These are phyloP conservation scores for Bondarzewia mesenterica DNA, from an alignment of 1,284 basidiomycete genomes.

Conservation along the genomic window DNA sequence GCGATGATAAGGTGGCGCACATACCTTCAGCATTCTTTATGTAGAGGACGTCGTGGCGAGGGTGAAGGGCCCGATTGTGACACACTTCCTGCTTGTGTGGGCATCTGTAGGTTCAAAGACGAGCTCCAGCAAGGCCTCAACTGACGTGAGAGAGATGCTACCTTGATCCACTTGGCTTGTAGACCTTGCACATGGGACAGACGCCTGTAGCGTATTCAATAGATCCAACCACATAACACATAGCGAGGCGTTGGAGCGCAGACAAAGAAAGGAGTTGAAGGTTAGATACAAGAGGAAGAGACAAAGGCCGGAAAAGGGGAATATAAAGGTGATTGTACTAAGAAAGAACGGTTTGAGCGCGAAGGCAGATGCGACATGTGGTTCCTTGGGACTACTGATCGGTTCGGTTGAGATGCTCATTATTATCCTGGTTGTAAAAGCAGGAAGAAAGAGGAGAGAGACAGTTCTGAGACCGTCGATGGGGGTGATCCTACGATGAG, in stretches of 20 bases:
- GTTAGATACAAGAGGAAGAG: slow-evolving; percentile 15
- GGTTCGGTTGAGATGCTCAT: slow-evolving; percentile 20
- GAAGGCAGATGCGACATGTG: slow-evolving; percentile 37
- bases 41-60: slow-evolving; percentile 64
- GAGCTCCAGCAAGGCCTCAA: slow-evolving; percentile 10
- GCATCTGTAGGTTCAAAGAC: slow-evolving; percentile 37
- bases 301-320: slow-evolving; percentile 29
- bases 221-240: slow-evolving; percentile 68
- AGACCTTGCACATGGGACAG: slow-evolving; percentile 80
- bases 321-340: slow-evolving; percentile 37
- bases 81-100: slow-evolving; percentile 69
- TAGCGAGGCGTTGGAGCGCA: slow-evolving; percentile 26
- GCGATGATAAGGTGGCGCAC: slow-evolving; percentile 16
- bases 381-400: slow-evolving; percentile 38
- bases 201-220: slow-evolving; percentile 53
- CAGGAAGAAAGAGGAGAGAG: background rate
- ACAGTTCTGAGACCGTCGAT: background rate
- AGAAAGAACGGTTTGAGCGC: slow-evolving; percentile 25
- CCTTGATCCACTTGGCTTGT: slow-evolving; percentile 52
- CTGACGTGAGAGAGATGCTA: slow-evolving; percentile 18
- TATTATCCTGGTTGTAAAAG: no score
- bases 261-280: background rate
- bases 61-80: slow-evolving; percentile 61
- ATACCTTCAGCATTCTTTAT: slow-evolving; percentile 78
- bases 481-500: background rate